These are phyloP conservation scores for Nannochloris sp. DNA, from an alignment of 139 green algal genomes.

Conservation along the genomic window DNA sequence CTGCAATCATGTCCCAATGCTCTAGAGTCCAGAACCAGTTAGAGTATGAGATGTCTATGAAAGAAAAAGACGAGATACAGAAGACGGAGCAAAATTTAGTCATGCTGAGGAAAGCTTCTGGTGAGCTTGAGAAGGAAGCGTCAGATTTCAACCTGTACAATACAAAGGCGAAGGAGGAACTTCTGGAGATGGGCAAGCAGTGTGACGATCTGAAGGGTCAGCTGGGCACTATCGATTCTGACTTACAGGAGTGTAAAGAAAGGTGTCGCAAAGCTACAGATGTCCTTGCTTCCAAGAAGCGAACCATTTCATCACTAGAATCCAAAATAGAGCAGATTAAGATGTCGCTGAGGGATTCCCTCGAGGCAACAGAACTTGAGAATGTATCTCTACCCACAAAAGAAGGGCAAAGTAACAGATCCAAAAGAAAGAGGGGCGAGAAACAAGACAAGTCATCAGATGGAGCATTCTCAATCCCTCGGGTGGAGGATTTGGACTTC, in stretches of 20 bases:
- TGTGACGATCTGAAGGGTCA: conserved; percentile 19
- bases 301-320: conserved; percentile 6
- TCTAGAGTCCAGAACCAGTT: conserved; percentile 45
- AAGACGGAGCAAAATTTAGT: conserved; percentile 12
- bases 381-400: conserved; percentile 13
- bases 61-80: conserved; percentile 25
- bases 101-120: conserved; percentile 11
- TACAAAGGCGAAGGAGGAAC: conserved; percentile 10
- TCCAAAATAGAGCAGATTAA: conserved; percentile 24
- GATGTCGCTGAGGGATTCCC: conserved; percentile 8
- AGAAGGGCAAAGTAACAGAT: not conserved
- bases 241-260: conserved; percentile 19
- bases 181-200: conserved; percentile 12
- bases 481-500: conserved; percentile 12
- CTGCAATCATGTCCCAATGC: conserved; percentile 23
- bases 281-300: conserved; percentile 28
- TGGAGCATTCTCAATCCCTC: conserved; percentile 17
- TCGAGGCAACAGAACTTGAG: conserved; percentile 40
- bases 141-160: conserved; percentile 1
- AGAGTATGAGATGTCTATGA: conserved; percentile 47
- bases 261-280: not conserved
- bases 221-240: conserved; percentile 11
- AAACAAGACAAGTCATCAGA: conserved; percentile 4
- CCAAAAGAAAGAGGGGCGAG: conserved; percentile 6
- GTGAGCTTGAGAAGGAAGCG: conserved; percentile 15